Evolutionary conservation across 1,139 yeast genomes (phyloP), one percentile per base, ranked within the genome.

Genomic region (Candida neerlandica): DNA sequence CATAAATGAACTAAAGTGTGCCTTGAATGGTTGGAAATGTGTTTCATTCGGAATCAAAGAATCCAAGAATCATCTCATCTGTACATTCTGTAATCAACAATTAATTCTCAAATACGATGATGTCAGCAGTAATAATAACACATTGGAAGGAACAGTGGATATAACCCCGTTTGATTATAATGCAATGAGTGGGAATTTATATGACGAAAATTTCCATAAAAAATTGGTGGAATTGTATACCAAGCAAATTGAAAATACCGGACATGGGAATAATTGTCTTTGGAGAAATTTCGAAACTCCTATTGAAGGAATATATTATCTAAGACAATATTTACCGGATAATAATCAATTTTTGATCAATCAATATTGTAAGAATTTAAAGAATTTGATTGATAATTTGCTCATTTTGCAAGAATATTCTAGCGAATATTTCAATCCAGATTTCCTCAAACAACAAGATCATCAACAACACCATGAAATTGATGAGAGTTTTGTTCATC

Each of bases 11-110:
- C 61, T 75, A 23, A 63, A 59, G 41, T 74, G 79, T 59, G 73
- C 77, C 9, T 55, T 70, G 45, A 67, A 71, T 47, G 80, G 80
- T 3, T 75, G 80, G 80, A 63, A 62, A 52, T 73, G 78, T 52
- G 59, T 66, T 2, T 63, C 73, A 3, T 59, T 68, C 19, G 59
- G 70, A 1, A 43, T 58, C 2, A 59, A 58, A 58, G 49, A 56
- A 57, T 45, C 60, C 16, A 68, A 66, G 50, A 75, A 74, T 55
- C 70, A 66, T 48, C 56, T 75, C 14, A 47, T 67, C 14, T 75
- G 80, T 52, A 61, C 70, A 0, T 59, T 63, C 23, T 75, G 80
- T 50, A 61, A 61, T 41, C 63, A 58, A 39, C 69, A 65, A 48
- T 50, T 72, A 11, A 59, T 68, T 1, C 58, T 74, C 14, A 60